Conservation (phyloP, 306 rosid genomes). For the Boehmeria nivea region DNA sequence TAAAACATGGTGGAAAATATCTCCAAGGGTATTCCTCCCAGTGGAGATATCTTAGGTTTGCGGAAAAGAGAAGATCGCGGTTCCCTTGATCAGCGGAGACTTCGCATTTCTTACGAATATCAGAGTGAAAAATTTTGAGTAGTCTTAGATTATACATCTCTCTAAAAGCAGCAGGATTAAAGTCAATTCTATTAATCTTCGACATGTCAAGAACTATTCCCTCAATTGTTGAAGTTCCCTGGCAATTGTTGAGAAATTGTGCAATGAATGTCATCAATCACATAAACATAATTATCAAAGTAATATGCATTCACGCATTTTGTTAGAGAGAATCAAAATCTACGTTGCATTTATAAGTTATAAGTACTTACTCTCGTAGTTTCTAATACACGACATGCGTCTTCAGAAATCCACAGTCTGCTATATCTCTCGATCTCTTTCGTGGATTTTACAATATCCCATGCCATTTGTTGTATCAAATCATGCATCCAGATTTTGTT, state of each 20-base stretch:
- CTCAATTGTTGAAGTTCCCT: constrained; percentile 17
- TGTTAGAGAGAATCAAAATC: no score
- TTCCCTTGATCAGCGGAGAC: background rate
- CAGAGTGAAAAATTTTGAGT: constrained; percentile 9
- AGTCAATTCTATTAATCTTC: background rate
- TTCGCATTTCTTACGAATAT: background rate
- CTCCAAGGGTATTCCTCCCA: constrained; percentile 16
- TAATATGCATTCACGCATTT: no score
- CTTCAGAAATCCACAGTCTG: constrained; percentile 21
- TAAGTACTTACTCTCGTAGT: constrained; percentile 7
- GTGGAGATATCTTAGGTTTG: constrained; percentile 7
- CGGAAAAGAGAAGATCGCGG: constrained; percentile 5
- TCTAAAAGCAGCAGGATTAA: constrained; percentile 23
- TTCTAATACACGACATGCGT: constrained; percentile 22
- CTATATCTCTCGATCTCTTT: background rate
- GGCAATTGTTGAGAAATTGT: background rate
- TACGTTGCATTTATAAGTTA: no score
- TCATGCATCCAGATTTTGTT: background rate
- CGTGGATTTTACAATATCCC: background rate
- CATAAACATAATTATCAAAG: no score
- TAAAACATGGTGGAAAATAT: background rate
- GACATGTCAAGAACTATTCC: constrained; percentile 6
- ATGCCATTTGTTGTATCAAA: no score
- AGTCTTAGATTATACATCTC: constrained; percentile 21
- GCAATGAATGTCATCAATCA: no score